Conservation (phyloP, 2,329 filamentous ascomycete genomes). For the Cryphonectria nitschkei region DNA sequence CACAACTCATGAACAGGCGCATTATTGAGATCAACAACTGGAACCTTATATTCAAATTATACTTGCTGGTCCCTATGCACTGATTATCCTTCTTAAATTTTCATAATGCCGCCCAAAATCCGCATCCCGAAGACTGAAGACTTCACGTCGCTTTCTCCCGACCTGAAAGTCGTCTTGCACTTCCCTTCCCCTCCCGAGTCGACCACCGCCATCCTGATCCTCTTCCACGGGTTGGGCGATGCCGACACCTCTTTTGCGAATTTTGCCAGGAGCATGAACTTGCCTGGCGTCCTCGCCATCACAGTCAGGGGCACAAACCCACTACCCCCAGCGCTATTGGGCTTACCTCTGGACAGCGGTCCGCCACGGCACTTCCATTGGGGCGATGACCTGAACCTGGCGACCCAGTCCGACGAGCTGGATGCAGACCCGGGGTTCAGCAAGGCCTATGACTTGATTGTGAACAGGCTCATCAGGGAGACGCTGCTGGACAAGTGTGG, state of each 20-base stretch:
- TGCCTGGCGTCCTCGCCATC: constrained; percentile 78
- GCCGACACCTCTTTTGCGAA: constrained; percentile 67
- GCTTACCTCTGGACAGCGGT: constrained; percentile 36
- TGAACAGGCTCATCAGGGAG: constrained; percentile 54
- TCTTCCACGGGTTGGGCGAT: constrained; percentile 86
- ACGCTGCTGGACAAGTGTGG: constrained; percentile 60
- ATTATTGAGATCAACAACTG: too few species aligned
- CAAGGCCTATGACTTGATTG: constrained; percentile 50
- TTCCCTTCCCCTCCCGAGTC: constrained; percentile 60
- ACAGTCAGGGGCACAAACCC: constrained; percentile 72
- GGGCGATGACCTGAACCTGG: constrained; percentile 67
- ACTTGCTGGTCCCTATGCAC: neutral
- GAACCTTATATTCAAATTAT: too few species aligned
- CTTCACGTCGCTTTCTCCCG: constrained; percentile 48
- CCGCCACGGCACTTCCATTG: constrained; percentile 57
- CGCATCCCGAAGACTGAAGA: constrained; percentile 56
- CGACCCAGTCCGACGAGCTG: constrained; percentile 53
- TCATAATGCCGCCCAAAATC: constrained; percentile 44
- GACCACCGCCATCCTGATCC: constrained; percentile 74
- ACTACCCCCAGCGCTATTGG: constrained; percentile 70
- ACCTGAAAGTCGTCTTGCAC: constrained; percentile 50
- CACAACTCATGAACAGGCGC: neutral
- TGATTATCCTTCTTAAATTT: too few species aligned
- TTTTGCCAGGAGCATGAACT: constrained; percentile 69
- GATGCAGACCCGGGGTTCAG: constrained; percentile 66